Evolutionary conservation across 2,329 filamentous ascomycete species (phyloP).

Genomic region (Fusarium buxicola): DNA sequence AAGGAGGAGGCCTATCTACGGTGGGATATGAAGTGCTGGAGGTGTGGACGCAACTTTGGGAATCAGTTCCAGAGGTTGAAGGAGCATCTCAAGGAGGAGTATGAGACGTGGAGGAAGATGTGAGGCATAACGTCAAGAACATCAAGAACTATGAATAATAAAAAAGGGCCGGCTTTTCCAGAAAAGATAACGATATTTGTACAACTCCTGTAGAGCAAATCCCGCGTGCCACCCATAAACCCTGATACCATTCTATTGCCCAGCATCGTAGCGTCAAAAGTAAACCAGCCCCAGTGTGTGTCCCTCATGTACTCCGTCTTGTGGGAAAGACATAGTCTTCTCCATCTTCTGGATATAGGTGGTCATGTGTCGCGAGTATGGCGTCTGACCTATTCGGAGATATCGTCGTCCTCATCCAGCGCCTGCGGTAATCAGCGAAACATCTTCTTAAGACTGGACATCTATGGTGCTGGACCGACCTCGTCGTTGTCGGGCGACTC

Average conservation of each 20-base stretch:
- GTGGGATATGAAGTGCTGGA: constrained; percentile 82
- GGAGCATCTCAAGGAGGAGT: constrained; percentile 79
- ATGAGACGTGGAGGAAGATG: constrained; percentile 77
- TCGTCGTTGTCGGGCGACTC: constrained; percentile 40
- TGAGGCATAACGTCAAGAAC: constrained; percentile 50
- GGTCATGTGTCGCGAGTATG: neutral
- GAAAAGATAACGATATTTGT: constrained; percentile 22
- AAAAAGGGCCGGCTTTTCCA: constrained; percentile 35
- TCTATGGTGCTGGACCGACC: constrained; percentile 44
- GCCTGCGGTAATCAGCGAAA: constrained; percentile 46
- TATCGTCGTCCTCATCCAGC: constrained; percentile 39
- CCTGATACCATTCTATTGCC: constrained; percentile 1
- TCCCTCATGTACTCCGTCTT: constrained; percentile 6
- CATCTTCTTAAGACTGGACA: constrained; percentile 37
- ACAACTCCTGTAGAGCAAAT: constrained; percentile 28
- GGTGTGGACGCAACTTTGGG: constrained; percentile 79
- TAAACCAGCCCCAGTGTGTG: constrained; percentile 8
- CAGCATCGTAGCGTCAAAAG: constrained; percentile 2
- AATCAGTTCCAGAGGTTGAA: constrained; percentile 81
- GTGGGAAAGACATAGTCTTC: neutral
- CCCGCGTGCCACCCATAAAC: constrained; percentile 13
- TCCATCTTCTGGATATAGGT: neutral
- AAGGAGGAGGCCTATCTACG: constrained; percentile 69
- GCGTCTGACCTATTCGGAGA: constrained; percentile 22
- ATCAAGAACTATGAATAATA: neutral